These are phyloP conservation scores for Trichodelitschia bisporula DNA, from an alignment of 495 filamentous ascomycete genomes.

Conservation along the genomic window DNA sequence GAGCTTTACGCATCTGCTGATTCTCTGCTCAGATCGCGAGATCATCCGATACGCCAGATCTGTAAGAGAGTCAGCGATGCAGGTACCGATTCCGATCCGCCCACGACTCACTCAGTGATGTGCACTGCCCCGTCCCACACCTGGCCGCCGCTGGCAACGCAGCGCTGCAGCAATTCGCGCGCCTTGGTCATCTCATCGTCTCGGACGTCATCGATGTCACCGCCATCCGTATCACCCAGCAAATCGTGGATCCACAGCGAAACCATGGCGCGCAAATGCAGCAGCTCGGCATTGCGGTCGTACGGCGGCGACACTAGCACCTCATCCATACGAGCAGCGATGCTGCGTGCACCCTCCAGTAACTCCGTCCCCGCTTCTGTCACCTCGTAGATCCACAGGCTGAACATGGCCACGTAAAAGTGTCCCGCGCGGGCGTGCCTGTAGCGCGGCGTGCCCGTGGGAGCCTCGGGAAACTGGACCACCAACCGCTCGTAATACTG, in stretches of 20 bases:
- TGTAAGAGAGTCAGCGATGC: too few relatives aligned
- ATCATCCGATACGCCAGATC: too few relatives aligned
- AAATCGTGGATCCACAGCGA: conserved; percentile 44
- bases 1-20: too few relatives aligned
- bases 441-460: not conserved
- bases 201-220: too few relatives aligned
- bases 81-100: too few relatives aligned
- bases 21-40: too few relatives aligned
- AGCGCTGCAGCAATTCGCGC: too few relatives aligned
- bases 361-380: not conserved
- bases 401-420: not conserved
- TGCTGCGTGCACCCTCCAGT: conserved; percentile 21
- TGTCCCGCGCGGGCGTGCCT: not conserved
- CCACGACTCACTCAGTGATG: too few relatives aligned
- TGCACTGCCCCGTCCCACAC: too few relatives aligned
- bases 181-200: too few relatives aligned
- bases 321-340: conserved; percentile 38
- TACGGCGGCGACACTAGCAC: conserved; percentile 39
- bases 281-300: conserved; percentile 28
- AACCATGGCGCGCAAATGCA: conserved; percentile 40
- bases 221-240: not conserved
- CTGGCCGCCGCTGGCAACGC: too few relatives aligned
- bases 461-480: not conserved
- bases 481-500: not conserved
- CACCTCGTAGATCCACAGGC: not conserved